These are phyloP conservation scores for Lunularia cruciata DNA, from an alignment of 225 moss, liverwort and hornwort species.

Conservation along the genomic window DNA sequence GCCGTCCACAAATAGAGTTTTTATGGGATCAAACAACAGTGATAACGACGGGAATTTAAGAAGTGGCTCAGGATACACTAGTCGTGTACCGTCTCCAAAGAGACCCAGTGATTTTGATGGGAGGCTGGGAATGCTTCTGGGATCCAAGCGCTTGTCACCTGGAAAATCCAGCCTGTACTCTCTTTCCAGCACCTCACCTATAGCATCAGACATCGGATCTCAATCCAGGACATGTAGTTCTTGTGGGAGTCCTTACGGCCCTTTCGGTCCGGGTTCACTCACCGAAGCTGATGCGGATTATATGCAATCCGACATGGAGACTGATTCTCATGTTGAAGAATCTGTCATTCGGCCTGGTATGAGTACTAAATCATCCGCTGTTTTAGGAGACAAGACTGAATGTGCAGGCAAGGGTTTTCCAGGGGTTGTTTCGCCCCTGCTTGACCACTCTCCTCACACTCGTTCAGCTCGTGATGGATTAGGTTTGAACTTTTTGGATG, in stretches of 20 bases:
- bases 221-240: slow-evolving; percentile 5
- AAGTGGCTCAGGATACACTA: neutral
- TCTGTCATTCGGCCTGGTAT: neutral
- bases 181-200: slow-evolving; percentile 11
- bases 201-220: slow-evolving; percentile 17
- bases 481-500: neutral
- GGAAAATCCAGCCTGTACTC: slow-evolving; percentile 8
- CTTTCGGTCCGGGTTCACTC: neutral
- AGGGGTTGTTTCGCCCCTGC: neutral
- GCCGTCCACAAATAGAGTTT: slow-evolving; percentile 1
- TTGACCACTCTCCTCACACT: neutral
- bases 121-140: neutral
- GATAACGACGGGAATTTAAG: slow-evolving; percentile 6
- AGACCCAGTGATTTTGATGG: slow-evolving; percentile 18
- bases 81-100: neutral
- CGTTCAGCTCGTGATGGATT: neutral
- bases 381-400: neutral
- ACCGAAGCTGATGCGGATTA: slow-evolving; percentile 3
- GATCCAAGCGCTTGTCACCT: slow-evolving; percentile 17
- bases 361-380: neutral
- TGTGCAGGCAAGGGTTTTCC: neutral
- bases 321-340: neutral
- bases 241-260: slow-evolving; percentile 22
- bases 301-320: slow-evolving; percentile 10
- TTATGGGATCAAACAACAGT: neutral